Evolutionary conservation across 305 asterid genomes (phyloP).

Genomic region (Fraxinus angustifolia): DNA sequence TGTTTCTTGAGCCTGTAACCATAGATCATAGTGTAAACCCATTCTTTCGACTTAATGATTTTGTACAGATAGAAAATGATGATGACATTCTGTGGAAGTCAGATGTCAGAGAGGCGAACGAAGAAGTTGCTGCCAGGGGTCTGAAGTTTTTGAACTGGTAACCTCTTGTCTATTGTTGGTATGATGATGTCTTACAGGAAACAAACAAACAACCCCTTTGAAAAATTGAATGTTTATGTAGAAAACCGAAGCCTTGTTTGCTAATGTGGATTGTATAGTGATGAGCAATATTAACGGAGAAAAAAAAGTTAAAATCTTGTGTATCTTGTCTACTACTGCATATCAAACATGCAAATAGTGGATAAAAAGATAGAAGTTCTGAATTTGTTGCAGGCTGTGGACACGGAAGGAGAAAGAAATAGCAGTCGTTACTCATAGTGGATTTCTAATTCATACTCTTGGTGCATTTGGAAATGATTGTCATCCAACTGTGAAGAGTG

Average conservation of each 20-base stretch:
- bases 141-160: conserved; percentile 71
- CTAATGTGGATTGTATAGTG: background rate
- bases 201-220: background rate
- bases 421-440: conserved; percentile 79
- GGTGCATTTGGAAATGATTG: conserved; percentile 63
- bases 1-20: background rate
- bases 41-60: conserved; percentile 16
- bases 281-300: background rate
- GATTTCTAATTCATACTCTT: conserved; percentile 61
- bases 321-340: background rate
- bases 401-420: conserved; percentile 79
- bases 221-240: background rate
- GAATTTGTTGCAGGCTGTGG: conserved; percentile 56
- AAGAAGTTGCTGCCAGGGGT: conserved; percentile 70
- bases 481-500: conserved; percentile 58
- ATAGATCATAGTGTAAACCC: conserved; percentile 1
- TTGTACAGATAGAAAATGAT: conserved; percentile 64
- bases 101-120: conserved; percentile 60
- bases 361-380: background rate
- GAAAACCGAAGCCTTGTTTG: background rate
- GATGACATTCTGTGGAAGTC: conserved; percentile 61
- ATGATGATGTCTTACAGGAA: background rate
- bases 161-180: conserved; percentile 5
- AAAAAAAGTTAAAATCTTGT: background rate
- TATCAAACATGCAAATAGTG: background rate